phyloP scores from a whole-genome alignment of 345 rosid species.

The Salix purpurea region DNA sequence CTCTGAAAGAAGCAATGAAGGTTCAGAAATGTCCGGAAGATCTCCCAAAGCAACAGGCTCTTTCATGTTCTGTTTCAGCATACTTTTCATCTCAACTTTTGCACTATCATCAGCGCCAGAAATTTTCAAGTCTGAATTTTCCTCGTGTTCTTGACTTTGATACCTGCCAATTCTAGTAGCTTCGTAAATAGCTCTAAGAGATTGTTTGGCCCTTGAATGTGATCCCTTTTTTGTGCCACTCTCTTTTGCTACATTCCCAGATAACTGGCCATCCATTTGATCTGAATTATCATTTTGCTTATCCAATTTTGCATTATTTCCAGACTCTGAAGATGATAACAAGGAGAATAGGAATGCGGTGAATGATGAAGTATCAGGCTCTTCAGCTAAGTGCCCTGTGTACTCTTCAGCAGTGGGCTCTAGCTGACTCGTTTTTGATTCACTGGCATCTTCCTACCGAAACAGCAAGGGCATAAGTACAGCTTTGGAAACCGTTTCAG shows the following conservation, averaged over 20 bases:
- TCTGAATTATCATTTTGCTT: constrained; percentile 39
- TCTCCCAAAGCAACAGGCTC: constrained; percentile 34
- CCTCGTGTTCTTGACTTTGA: constrained; percentile 45
- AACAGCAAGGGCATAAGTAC: neutral
- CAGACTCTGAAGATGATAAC: constrained; percentile 53
- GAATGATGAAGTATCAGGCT: constrained; percentile 94
- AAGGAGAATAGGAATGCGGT: constrained; percentile 84
- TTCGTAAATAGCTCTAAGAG: constrained; percentile 53
- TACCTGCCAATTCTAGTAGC: constrained; percentile 48
- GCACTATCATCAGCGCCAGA: constrained; percentile 34
- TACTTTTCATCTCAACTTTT: constrained; percentile 56
- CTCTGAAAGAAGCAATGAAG: constrained; percentile 73
- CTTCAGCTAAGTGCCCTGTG: constrained; percentile 42
- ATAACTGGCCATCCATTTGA: constrained; percentile 36
- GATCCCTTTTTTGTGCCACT: constrained; percentile 52
- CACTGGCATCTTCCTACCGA: constrained; percentile 50
- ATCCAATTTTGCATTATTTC: constrained; percentile 34
- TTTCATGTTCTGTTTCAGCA: constrained; percentile 33
- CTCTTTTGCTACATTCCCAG: constrained; percentile 47
- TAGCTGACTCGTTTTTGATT: constrained; percentile 41
- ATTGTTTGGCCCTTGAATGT: constrained; percentile 67
- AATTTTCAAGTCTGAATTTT: constrained; percentile 33
- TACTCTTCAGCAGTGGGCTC: constrained; percentile 47
- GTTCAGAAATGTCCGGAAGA: constrained; percentile 66
- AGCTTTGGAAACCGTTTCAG: neutral